phyloP scores from a whole-genome alignment of 208 protist genomes.

The Balamuthia mandrillaris region DNA sequence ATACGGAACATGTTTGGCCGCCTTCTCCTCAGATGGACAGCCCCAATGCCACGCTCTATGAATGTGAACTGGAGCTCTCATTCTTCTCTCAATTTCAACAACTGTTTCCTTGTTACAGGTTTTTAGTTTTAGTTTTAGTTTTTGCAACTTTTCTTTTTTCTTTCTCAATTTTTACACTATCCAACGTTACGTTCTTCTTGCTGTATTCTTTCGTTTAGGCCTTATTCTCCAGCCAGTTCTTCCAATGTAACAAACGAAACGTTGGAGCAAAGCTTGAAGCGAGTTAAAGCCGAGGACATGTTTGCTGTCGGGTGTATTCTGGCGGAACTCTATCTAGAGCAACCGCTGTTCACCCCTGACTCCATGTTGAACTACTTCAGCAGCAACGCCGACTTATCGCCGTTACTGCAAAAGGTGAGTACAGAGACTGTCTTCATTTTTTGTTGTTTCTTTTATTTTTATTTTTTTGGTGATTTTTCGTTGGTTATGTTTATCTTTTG shows the following conservation, averaged over 20 bases:
- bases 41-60: too few relatives aligned
- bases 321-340: conserved; percentile 41
- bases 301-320: conserved; percentile 57
- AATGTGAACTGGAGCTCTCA: background rate
- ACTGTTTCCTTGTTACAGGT: too few relatives aligned
- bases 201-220: background rate
- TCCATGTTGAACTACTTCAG: background rate
- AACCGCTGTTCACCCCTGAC: background rate
- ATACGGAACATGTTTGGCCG: too few relatives aligned
- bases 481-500: background rate
- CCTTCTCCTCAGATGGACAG: too few relatives aligned
- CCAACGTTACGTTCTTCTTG: background rate
- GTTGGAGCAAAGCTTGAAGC: background rate
- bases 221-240: background rate
- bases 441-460: background rate
- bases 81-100: background rate
- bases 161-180: background rate
- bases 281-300: conserved; percentile 39
- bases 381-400: background rate
- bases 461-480: background rate
- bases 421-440: background rate
- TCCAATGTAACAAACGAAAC: background rate
- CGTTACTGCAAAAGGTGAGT: background rate
- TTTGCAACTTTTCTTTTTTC: background rate
- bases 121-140: too few relatives aligned